Conservation (phyloP, 352 stramenopile species). For the Pythium guiyangense region DNA sequence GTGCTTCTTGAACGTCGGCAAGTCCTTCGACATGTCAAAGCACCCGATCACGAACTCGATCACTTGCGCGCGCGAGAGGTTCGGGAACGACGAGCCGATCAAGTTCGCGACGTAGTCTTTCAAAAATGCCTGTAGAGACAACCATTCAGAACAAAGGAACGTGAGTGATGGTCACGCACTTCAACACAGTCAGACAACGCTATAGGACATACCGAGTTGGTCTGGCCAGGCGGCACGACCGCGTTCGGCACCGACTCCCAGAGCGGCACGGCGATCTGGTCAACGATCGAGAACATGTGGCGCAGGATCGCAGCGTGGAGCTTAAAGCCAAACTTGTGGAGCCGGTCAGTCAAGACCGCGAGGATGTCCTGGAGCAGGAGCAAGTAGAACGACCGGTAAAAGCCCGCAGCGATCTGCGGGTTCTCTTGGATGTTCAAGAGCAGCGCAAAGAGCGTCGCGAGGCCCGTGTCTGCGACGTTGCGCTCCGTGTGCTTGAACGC, state of each 20-base stretch:
- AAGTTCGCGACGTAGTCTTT: constrained; percentile 96
- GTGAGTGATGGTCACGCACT: too few relatives aligned
- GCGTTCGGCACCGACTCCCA: constrained; percentile 90
- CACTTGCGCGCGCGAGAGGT: constrained; percentile 94
- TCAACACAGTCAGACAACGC: too few relatives aligned
- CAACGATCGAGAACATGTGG: constrained; percentile 97
- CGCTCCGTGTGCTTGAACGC: constrained; percentile 99
- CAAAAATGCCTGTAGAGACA: constrained; percentile 75
- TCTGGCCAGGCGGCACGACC: constrained; percentile 58
- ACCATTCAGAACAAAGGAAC: constrained; percentile 1
- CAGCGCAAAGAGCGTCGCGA: constrained; percentile 96
- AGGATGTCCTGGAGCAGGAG: constrained; percentile 93
- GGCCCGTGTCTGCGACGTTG: constrained; percentile 96
- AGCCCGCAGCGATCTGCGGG: constrained; percentile 93
- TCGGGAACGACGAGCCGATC: constrained; percentile 96
- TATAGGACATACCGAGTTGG: constrained; percentile 61
- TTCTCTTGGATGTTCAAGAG: constrained; percentile 95
- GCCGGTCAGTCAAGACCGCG: constrained; percentile 96
- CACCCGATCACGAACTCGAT: constrained; percentile 96
- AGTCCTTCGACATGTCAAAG: constrained; percentile 97
- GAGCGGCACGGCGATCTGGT: constrained; percentile 94
- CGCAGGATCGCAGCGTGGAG: constrained; percentile 97
- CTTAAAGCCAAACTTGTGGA: constrained; percentile 99
- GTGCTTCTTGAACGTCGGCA: constrained; percentile 98
- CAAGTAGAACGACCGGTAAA: constrained; percentile 98